phyloP scores from a whole-genome alignment of 177 flowering plant genomes.

The Tripterygium wilfordii region DNA sequence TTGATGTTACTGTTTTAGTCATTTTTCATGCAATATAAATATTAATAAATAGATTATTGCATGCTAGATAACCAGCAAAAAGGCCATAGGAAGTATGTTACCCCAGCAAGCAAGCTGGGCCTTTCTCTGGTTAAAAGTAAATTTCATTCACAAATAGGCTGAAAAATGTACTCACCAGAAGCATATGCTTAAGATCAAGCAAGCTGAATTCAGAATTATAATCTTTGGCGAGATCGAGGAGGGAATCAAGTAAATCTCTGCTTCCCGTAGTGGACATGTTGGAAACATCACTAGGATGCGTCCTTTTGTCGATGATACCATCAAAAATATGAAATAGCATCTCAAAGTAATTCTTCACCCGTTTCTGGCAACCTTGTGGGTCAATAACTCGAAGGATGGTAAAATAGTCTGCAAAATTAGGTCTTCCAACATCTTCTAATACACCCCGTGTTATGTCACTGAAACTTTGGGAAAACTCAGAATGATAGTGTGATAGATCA shows the following conservation, averaged over 20 bases:
- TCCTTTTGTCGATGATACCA: constrained; percentile 11
- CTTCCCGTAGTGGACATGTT: background rate
- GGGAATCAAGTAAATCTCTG: constrained; percentile 17
- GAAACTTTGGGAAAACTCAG: constrained; percentile 5
- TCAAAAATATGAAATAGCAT: constrained; percentile 6
- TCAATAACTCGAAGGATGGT: constrained; percentile 16
- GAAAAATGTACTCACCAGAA: constrained; percentile 1
- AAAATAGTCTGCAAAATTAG: constrained; percentile 18
- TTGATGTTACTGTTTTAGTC: no score
- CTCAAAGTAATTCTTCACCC: background rate
- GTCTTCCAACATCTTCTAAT: constrained; percentile 12
- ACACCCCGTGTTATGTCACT: constrained; percentile 1
- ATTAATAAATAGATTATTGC: no score
- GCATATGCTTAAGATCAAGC: constrained; percentile 2
- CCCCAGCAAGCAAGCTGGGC: no score
- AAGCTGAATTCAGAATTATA: background rate
- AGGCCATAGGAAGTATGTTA: no score
- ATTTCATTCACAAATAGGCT: background rate
- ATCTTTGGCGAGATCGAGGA: constrained; percentile 11
- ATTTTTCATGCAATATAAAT: no score
- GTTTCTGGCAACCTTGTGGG: constrained; percentile 20
- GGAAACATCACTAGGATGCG: background rate
- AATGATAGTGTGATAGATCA: constrained; percentile 5
- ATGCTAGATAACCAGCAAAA: no score
- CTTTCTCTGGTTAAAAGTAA: no score